Evolutionary conservation across 306 rosid species (phyloP).

Genomic region (apple (Malus domestica)): DNA sequence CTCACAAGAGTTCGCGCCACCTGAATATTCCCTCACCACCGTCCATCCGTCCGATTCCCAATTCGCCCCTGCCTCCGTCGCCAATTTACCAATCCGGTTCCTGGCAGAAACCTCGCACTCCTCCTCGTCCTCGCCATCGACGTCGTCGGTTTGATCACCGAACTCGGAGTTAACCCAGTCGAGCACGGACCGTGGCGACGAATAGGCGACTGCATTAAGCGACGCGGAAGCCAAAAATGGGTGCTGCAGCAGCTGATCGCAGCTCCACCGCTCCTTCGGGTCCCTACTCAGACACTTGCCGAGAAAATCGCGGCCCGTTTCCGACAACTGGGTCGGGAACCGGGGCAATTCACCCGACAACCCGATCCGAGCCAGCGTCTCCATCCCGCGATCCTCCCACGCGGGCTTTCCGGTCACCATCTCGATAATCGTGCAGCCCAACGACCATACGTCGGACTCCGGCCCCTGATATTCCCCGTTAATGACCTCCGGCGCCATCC

Average conservation of each 20-base stretch:
- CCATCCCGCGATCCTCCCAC: slow-evolving; percentile 61
- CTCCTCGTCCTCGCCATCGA: not conserved
- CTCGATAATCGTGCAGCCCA: slow-evolving; percentile 86
- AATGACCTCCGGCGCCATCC: slow-evolving; percentile 99
- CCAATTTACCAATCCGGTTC: slow-evolving; percentile 49
- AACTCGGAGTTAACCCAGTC: slow-evolving; percentile 53
- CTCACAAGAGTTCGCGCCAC: not conserved
- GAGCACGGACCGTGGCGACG: slow-evolving; percentile 80
- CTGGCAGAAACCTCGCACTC: slow-evolving; percentile 6
- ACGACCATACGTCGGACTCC: slow-evolving; percentile 83
- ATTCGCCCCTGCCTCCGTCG: slow-evolving; percentile 30
- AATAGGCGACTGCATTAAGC: slow-evolving; percentile 16
- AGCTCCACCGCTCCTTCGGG: slow-evolving; percentile 55
- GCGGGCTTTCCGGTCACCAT: slow-evolving; percentile 70
- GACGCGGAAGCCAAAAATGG: slow-evolving; percentile 43
- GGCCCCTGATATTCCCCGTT: slow-evolving; percentile 67
- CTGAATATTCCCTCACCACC: slow-evolving; percentile 35
- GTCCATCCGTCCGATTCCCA: slow-evolving; percentile 78
- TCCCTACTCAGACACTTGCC: slow-evolving; percentile 58
- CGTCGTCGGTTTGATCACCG: slow-evolving; percentile 22
- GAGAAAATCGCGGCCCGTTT: slow-evolving; percentile 53
- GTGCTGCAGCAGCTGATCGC: slow-evolving; percentile 77
- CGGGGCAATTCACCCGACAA: slow-evolving; percentile 48
- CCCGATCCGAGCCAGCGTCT: slow-evolving; percentile 58
- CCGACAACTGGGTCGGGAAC: slow-evolving; percentile 47